Conservation (phyloP, 768 basidiomycete species). For the Symmetrospora coprosmae region DNA sequence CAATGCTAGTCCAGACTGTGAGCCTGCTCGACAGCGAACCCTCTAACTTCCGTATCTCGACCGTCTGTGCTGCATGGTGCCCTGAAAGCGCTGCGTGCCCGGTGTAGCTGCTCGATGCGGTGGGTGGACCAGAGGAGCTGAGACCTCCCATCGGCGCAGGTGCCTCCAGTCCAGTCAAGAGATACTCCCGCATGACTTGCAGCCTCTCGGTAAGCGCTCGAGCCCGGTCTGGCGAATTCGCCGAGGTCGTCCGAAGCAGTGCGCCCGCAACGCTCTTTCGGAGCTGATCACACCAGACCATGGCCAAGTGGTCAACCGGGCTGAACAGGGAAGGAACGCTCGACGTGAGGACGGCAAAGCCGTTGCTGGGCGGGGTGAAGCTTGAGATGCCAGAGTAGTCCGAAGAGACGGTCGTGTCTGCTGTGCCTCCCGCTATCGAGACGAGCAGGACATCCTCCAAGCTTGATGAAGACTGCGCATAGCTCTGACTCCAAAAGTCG, state of each 20-base stretch:
- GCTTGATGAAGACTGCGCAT: not conserved
- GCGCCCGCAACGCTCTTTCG: slow-evolving; percentile 42
- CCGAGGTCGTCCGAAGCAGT: slow-evolving; percentile 26
- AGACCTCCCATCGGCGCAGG: not conserved
- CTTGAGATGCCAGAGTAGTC: slow-evolving; percentile 61
- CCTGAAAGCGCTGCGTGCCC: not conserved
- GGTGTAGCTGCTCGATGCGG: not conserved
- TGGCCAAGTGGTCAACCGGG: slow-evolving; percentile 84
- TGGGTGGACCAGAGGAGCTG: not conserved
- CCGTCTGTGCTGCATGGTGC: not conserved
- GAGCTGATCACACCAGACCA: slow-evolving; percentile 98
- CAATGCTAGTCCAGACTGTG: too few relatives aligned
- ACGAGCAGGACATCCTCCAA: slow-evolving; percentile 40
- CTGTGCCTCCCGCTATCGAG: slow-evolving; percentile 79
- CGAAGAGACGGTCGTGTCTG: slow-evolving; percentile 80
- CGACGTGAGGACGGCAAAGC: slow-evolving; percentile 56
- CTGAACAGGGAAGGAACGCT: slow-evolving; percentile 85
- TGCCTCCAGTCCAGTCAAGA: not conserved
- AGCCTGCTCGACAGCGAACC: too few relatives aligned
- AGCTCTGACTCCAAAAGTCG: slow-evolving; percentile 41
- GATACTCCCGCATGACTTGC: not conserved
- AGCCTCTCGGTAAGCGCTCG: not conserved
- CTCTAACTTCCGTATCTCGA: not conserved
- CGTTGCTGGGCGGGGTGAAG: slow-evolving; percentile 42
- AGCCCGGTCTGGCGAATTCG: not conserved